phyloP scores from a whole-genome alignment of 768 basidiomycete species.

The Amanita molliuscula region DNA sequence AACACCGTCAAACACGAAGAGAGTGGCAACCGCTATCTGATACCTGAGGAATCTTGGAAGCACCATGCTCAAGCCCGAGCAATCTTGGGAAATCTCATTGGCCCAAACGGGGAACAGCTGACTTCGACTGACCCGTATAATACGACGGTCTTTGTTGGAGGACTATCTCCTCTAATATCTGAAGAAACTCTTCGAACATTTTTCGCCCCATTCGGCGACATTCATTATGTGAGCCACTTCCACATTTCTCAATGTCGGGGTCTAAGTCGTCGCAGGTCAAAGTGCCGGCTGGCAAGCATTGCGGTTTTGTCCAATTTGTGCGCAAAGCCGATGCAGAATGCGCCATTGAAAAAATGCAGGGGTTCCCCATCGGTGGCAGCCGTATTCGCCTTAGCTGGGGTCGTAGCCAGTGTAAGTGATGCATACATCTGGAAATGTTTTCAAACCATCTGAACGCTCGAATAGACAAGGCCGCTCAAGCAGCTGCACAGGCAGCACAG shows the following conservation, averaged over 20 bases:
- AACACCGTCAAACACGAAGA: slow-evolving; percentile 22
- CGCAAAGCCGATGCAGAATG: slow-evolving; percentile 85
- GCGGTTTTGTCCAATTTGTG: slow-evolving; percentile 94
- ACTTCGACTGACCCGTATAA: slow-evolving; percentile 93
- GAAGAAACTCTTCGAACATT: slow-evolving; percentile 89
- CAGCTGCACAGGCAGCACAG: slow-evolving; percentile 77
- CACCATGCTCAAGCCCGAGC: slow-evolving; percentile 78
- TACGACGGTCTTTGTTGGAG: slow-evolving; percentile 92
- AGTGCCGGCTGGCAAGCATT: slow-evolving; percentile 93
- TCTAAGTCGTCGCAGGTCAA: slow-evolving; percentile 53
- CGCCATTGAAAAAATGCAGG: slow-evolving; percentile 95
- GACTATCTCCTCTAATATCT: slow-evolving; percentile 76
- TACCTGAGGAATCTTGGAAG: slow-evolving; percentile 74
- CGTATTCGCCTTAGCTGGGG: slow-evolving; percentile 91
- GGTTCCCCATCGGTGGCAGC: slow-evolving; percentile 88
- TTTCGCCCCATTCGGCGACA: slow-evolving; percentile 88
- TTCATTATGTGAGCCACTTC: slow-evolving; percentile 63
- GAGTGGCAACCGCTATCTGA: slow-evolving; percentile 40
- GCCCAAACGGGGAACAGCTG: slow-evolving; percentile 78
- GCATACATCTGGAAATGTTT: not conserved
- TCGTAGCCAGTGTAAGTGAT: slow-evolving; percentile 71
- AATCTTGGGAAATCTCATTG: slow-evolving; percentile 74
- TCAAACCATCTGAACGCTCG: not conserved
- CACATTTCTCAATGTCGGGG: not conserved
- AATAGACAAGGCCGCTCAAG: slow-evolving; percentile 83